Conservation (phyloP, 768 basidiomycete species). For the Sarcodon sp. region DNA sequence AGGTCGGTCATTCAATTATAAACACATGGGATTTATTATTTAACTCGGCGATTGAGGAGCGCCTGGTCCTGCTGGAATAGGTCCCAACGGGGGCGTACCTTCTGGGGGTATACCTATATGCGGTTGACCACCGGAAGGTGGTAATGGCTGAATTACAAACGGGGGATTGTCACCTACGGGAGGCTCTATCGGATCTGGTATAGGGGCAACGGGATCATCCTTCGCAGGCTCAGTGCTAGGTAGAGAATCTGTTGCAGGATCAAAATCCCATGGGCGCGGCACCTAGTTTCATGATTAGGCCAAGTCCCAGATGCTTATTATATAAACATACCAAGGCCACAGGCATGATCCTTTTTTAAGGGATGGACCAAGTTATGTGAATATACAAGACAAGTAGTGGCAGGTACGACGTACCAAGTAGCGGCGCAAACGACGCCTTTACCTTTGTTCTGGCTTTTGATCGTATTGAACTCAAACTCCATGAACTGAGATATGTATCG, state of each 20-base stretch:
- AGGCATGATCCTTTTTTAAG: slow-evolving; percentile 51
- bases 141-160: background rate
- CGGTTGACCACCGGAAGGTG: background rate
- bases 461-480: slow-evolving; percentile 59
- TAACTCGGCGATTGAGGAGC: too few species aligned
- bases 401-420: slow-evolving; percentile 47
- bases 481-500: slow-evolving; percentile 74
- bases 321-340: slow-evolving; percentile 39
- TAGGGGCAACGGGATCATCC: background rate
- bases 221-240: background rate
- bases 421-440: slow-evolving; percentile 79
- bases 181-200: background rate
- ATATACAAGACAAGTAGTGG: background rate
- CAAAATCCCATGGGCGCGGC: slow-evolving; percentile 71
- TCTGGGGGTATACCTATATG: background rate
- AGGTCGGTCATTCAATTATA: too few species aligned
- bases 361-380: background rate
- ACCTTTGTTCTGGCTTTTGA: slow-evolving; percentile 52
- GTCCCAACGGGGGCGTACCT: background rate
- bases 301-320: slow-evolving; percentile 14
- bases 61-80: too few species aligned
- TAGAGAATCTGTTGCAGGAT: background rate
- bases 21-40: too few species aligned
- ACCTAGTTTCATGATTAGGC: slow-evolving; percentile 9
- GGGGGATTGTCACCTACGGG: background rate